Conservation (phyloP, 805 yeast species). For the Teunomyces pallodes region DNA sequence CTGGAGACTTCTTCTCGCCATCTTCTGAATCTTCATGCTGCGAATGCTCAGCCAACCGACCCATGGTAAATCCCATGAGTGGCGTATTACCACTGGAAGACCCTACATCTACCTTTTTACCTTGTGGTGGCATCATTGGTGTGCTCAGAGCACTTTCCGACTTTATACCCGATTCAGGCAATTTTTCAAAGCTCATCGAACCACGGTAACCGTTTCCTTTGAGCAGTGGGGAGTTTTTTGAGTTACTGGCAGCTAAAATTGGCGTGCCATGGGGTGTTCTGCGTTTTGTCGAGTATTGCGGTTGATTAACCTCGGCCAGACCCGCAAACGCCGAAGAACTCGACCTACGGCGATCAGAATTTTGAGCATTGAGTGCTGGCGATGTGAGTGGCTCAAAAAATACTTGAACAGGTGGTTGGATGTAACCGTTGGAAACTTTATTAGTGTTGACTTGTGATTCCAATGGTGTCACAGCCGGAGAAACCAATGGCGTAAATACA, state of each 20-base stretch:
- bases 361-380: conserved; percentile 59
- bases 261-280: conserved; percentile 47
- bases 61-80: conserved; percentile 48
- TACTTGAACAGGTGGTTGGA: conserved; percentile 23
- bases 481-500: conserved; percentile 71
- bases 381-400: conserved; percentile 59
- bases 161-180: conserved; percentile 28
- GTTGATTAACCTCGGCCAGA: conserved; percentile 7
- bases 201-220: conserved; percentile 1
- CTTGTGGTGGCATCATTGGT: conserved; percentile 41
- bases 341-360: conserved; percentile 30
- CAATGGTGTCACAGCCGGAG: conserved; percentile 72
- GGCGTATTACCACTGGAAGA: conserved; percentile 21
- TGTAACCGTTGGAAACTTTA: conserved; percentile 7
- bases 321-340: conserved; percentile 25
- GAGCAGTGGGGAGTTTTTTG: conserved; percentile 3
- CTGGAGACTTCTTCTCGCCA: not conserved
- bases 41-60: conserved; percentile 37
- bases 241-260: conserved; percentile 24
- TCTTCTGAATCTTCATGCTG: conserved; percentile 1
- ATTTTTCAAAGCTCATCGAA: conserved; percentile 18
- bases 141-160: conserved; percentile 10
- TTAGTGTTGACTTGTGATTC: conserved; percentile 33
- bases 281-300: conserved; percentile 21
- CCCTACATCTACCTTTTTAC: conserved; percentile 24